A percentile compares a stretch with the other conserved stretches of the same genome.
These are phyloP conservation scores for Letharia lupina DNA, from an alignment of 495 filamentous ascomycete genomes.

Conservation along the genomic window DNA sequence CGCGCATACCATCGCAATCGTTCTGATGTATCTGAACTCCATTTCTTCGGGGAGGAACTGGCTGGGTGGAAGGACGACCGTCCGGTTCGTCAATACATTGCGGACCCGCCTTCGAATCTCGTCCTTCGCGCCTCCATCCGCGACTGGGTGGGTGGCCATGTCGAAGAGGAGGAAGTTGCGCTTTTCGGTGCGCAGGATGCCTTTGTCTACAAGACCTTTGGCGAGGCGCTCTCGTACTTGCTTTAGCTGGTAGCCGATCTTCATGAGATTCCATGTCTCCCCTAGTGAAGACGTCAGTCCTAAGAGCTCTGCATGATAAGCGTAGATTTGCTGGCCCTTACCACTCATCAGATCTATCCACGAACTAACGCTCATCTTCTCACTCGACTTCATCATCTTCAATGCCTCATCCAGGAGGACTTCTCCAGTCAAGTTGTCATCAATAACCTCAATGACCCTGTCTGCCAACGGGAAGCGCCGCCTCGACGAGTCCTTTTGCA, in stretches of 20 bases:
- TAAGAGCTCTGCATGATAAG: constrained; percentile 12
- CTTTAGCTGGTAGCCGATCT: constrained; percentile 98
- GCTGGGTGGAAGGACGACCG: constrained; percentile 74
- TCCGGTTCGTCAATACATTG: constrained; percentile 85
- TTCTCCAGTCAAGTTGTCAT: constrained; percentile 94
- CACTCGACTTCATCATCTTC: constrained; percentile 99
- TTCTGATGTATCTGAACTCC: constrained; percentile 86
- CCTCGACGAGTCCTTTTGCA: constrained; percentile 93
- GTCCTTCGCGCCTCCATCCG: constrained; percentile 93
- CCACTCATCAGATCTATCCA: constrained; percentile 99
- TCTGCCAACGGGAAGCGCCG: constrained; percentile 88
- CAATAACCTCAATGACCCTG: constrained; percentile 89
- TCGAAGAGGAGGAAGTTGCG: constrained; percentile 98
- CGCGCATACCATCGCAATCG: constrained; percentile 92
- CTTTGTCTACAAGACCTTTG: constrained; percentile 98
- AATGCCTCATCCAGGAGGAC: constrained; percentile 95
- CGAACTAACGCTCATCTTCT: constrained; percentile 98
- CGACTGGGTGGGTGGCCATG: constrained; percentile 99
- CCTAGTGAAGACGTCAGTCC: constrained; percentile 45
- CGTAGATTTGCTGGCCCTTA: constrained; percentile 36
- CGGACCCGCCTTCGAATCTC: constrained; percentile 89
- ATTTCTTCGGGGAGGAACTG: constrained; percentile 88
- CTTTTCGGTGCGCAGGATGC: constrained; percentile 96
- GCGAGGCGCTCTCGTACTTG: constrained; percentile 95
- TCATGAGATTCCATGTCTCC: constrained; percentile 99